Percentiles rank a stretch among this genome's conserved stretches.
These are phyloP conservation scores for Desmodesmus armatus DNA, from an alignment of 139 green algal genomes.

Conservation along the genomic window DNA sequence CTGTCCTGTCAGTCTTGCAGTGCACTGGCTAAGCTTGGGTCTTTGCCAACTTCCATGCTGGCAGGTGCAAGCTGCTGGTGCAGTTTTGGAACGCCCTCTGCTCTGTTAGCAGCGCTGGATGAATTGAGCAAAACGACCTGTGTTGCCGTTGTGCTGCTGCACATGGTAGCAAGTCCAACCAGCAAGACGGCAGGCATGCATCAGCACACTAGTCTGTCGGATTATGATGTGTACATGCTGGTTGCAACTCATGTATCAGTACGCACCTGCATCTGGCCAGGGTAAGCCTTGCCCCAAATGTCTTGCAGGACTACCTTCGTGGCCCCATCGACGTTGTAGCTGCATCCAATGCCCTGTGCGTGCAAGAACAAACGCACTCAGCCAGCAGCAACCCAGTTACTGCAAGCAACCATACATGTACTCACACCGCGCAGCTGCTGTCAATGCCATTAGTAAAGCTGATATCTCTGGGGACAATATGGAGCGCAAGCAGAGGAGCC, in stretches of 20 bases:
- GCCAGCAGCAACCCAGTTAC: too few relatives aligned
- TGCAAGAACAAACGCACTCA: too few relatives aligned
- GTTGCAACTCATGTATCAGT: neutral
- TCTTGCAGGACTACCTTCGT: constrained; percentile 36
- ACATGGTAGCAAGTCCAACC: too few relatives aligned
- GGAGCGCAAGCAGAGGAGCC: too few relatives aligned
- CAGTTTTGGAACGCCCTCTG: neutral
- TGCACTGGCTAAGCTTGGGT: neutral
- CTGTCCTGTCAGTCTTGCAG: neutral
- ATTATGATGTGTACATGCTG: neutral
- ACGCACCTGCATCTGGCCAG: constrained; percentile 51
- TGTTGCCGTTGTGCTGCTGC: neutral
- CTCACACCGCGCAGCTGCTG: too few relatives aligned
- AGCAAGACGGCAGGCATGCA: too few relatives aligned
- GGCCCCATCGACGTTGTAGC: constrained; percentile 4
- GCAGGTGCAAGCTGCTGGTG: neutral
- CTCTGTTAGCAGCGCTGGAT: too few relatives aligned
- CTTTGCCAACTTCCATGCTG: neutral
- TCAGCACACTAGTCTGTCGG: too few relatives aligned
- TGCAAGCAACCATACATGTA: too few relatives aligned
- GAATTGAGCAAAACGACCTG: too few relatives aligned
- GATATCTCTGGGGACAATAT: too few relatives aligned
- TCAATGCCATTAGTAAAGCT: too few relatives aligned
- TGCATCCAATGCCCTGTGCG: constrained; percentile 45
- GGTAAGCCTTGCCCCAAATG: constrained; percentile 43